Evolutionary conservation across 176 grass and related monocot species (phyloP).

Genomic region (Alopecurus myosuroides): DNA sequence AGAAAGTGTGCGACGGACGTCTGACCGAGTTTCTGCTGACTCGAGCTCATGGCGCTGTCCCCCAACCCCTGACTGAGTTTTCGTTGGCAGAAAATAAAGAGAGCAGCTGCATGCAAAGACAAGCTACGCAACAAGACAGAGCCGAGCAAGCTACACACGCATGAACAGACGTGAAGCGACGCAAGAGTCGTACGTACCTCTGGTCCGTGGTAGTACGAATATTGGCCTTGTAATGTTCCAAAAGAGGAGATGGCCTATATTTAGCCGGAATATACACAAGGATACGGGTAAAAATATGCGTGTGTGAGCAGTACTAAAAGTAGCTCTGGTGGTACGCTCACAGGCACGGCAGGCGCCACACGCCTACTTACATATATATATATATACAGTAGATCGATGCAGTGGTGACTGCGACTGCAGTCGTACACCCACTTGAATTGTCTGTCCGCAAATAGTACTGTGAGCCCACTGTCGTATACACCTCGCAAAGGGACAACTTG

Average conservation of each 20-base stretch:
- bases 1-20: neutral
- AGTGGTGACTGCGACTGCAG: neutral
- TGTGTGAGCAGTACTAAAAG: no score
- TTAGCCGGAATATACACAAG: no score
- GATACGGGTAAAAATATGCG: no score
- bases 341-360: no score
- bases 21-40: neutral
- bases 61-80: neutral
- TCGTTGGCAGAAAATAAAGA: neutral
- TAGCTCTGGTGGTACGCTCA: no score
- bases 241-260: no score
- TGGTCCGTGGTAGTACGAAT: no score
- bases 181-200: no score
- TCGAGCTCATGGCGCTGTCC: neutral
- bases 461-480: neutral
- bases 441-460: neutral
- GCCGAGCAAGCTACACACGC: no score
- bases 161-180: no score
- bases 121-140: neutral
- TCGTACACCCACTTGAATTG: neutral
- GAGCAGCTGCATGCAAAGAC: neutral
- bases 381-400: neutral
- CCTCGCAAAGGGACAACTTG: neutral
- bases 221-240: no score
- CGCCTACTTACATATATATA: no score